Conservation (phyloP, 73 alveolate genomes). For the Durusdinium trenchii region DNA sequence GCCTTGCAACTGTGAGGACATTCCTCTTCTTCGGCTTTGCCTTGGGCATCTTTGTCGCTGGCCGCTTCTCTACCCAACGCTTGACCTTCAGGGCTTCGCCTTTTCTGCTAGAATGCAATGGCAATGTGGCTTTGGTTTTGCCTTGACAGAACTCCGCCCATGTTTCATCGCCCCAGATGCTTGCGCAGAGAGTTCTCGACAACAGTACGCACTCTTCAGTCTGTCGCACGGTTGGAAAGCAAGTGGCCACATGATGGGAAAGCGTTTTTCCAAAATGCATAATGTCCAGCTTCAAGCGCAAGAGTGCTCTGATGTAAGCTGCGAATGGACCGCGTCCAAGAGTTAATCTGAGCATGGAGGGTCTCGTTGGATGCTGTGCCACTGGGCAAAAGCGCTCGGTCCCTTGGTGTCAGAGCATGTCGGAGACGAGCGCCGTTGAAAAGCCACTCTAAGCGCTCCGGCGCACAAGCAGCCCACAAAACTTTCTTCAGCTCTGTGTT, state of each 20-base stretch:
- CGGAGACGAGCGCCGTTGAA: conserved; percentile 40
- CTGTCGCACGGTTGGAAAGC: background rate
- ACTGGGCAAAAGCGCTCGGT: background rate
- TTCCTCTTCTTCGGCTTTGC: background rate
- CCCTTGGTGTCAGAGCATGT: background rate
- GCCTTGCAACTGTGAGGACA: background rate
- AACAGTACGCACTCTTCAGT: background rate
- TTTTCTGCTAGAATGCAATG: background rate
- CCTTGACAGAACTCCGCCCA: background rate
- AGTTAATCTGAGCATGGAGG: conserved; percentile 38
- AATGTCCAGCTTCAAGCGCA: background rate
- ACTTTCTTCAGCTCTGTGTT: background rate
- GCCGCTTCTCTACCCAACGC: background rate
- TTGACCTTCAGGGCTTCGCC: background rate
- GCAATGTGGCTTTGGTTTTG: background rate
- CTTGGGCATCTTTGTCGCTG: background rate
- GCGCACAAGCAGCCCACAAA: background rate
- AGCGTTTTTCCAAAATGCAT: background rate
- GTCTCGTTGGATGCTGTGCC: conserved; percentile 37
- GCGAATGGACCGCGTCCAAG: conserved; percentile 7
- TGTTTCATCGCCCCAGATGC: background rate
- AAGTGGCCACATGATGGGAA: background rate
- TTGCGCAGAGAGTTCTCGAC: background rate
- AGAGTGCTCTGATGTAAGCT: background rate
- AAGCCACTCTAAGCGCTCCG: background rate